Base-by-base conservation (phyloP, 148 eudicot genomes). In the Chenopodium album region DNA sequence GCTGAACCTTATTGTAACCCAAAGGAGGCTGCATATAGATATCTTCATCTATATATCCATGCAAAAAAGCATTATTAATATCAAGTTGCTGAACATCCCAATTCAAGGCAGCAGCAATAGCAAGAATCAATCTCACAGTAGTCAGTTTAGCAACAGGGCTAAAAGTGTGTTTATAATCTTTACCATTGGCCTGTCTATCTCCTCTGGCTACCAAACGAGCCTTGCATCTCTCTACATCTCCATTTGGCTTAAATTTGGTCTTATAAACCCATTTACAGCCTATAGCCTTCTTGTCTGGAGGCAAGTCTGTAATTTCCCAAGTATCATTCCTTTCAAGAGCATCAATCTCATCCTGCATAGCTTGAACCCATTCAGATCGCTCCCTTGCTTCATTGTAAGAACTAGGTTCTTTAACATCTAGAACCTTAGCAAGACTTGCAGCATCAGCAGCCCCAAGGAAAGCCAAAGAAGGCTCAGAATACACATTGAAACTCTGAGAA, bases 311-410 rank as follows among this genome's bases (percentile, higher is more conserved):
- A 11, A 54, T 10, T 1, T 13, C 17, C 60, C 60, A 54, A 54
- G 82, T 79, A 6, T 31, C 0, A n/a, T 56, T 79, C 0, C 1
- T 20, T 9, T 79, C 82, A 0, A 79, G 14, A n/a, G 82, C 79
- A 0, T 29, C 13, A 0, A 77, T 3, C 6, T 77, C 71, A 7
- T 22, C 13, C 41, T 6, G 12, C 76, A 59, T 79, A 4, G 76
- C 54, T 1, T 31, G 31, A 0, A 71, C 12, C 50, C 66, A 54
- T 1, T 6, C 1, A 0, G 48, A 5, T 12, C 0, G 0, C 0
- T 71, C 66, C 1, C 17, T 31, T 3, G 76, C 82, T 11, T 71
- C 68, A 7, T 3, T 1, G 13, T 71, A 79, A 9, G 69, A 0
- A 4, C 20, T 6, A 6, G 68, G 68, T n/a, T 70, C 75, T 5